Conservation (phyloP, 371 early-diverging fungal species). For the Gilbertella persicaria region DNA sequence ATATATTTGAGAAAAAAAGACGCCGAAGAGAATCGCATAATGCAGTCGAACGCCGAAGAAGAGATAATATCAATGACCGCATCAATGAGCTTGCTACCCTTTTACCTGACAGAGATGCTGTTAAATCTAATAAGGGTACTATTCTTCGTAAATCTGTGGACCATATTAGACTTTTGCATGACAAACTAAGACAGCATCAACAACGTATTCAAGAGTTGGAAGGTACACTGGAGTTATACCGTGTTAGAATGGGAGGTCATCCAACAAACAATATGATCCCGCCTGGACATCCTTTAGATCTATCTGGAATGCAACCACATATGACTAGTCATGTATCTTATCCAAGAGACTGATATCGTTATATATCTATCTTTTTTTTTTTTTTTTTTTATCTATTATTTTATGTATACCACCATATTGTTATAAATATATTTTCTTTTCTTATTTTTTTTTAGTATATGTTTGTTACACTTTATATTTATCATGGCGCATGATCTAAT, state of each 20-base stretch:
- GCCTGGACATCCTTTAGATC: conserved; percentile 30
- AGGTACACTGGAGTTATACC: conserved; percentile 32
- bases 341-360: conserved; percentile 21
- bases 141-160: conserved; percentile 87
- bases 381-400: not conserved
- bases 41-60: conserved; percentile 85
- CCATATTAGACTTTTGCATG: conserved; percentile 74
- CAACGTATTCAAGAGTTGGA: conserved; percentile 74
- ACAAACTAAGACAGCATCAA: conserved; percentile 53
- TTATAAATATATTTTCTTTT: not conserved
- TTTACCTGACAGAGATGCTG: conserved; percentile 50
- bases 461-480: not conserved
- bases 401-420: no score
- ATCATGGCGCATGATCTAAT: not conserved
- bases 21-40: conserved; percentile 41
- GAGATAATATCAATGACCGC: conserved; percentile 95
- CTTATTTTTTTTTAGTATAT: not conserved
- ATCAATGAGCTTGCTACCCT: conserved; percentile 62
- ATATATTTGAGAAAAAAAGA: conserved; percentile 38
- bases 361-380: not conserved
- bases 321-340: conserved; percentile 22
- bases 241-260: conserved; percentile 17
- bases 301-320: conserved; percentile 33
- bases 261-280: conserved; percentile 17
- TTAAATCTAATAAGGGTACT: conserved; percentile 77